phyloP scores from a whole-genome alignment of 805 yeast genomes.

The Wickerhamomyces hampshirensis region DNA sequence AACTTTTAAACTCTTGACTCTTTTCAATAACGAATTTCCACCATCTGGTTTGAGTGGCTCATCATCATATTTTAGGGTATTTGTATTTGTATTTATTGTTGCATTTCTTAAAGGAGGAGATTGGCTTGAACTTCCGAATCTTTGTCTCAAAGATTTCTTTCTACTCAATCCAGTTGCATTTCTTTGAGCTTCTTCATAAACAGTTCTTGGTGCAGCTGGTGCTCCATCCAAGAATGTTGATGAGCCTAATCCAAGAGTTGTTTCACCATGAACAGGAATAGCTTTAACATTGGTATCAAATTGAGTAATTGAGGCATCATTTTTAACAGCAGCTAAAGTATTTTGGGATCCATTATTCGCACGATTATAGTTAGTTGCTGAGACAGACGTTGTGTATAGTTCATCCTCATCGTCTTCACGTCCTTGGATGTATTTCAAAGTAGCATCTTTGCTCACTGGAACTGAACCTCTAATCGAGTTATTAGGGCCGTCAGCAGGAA shows the following conservation, averaged over 20 bases:
- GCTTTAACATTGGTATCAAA: slow-evolving; percentile 71
- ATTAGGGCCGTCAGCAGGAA: slow-evolving; percentile 95
- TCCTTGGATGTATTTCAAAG: slow-evolving; percentile 77
- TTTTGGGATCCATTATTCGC: slow-evolving; percentile 13
- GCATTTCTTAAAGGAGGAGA: slow-evolving; percentile 1
- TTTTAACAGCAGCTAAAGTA: slow-evolving; percentile 41
- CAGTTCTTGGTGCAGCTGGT: slow-evolving; percentile 66
- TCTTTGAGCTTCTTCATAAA: slow-evolving; percentile 30
- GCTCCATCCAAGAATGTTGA: slow-evolving; percentile 95
- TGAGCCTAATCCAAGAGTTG: slow-evolving; percentile 85
- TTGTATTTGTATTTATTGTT: slow-evolving; percentile 17
- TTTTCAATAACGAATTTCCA: slow-evolving; percentile 62
- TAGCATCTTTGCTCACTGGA: slow-evolving; percentile 52
- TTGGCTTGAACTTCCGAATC: slow-evolving; percentile 33
- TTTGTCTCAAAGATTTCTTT: slow-evolving; percentile 78
- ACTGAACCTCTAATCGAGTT: slow-evolving; percentile 71
- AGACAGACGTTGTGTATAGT: slow-evolving; percentile 21
- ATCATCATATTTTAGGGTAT: slow-evolving; percentile 28
- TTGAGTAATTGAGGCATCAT: slow-evolving; percentile 45
- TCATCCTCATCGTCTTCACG: slow-evolving; percentile 44
- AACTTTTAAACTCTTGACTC: slow-evolving; percentile 88
- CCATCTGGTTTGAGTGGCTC: slow-evolving; percentile 27
- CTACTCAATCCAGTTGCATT: slow-evolving; percentile 54
- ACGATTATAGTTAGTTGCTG: slow-evolving; percentile 9
- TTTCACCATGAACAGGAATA: slow-evolving; percentile 76